A percentile compares a stretch with the other conserved stretches of the same genome.
Conservation (phyloP, 2,329 filamentous ascomycete genomes). For the Paramyrothecium sp. region DNA sequence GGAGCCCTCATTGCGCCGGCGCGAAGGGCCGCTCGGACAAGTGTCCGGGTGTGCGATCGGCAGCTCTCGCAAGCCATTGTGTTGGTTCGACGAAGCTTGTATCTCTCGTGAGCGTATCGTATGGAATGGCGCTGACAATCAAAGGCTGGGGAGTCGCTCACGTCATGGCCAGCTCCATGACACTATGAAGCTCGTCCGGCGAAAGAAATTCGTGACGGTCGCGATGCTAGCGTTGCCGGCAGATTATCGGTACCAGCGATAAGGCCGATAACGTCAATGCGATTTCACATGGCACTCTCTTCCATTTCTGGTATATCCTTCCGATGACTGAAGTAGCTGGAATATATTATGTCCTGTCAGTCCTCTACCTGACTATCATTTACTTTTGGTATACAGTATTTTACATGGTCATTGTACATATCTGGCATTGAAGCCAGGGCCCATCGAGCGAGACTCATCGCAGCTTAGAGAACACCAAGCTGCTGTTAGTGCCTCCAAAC, state of each 20-base stretch:
- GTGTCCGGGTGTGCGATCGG: slow-evolving; percentile 39
- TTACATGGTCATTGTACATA: neutral
- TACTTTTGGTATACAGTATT: no score
- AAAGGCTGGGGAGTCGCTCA: slow-evolving; percentile 17
- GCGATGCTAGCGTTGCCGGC: slow-evolving; percentile 21
- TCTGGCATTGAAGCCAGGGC: no score
- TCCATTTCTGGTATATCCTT: no score
- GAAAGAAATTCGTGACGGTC: slow-evolving; percentile 14
- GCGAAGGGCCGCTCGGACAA: slow-evolving; percentile 33
- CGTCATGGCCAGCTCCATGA: slow-evolving; percentile 27
- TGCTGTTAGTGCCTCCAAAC: slow-evolving; percentile 95
- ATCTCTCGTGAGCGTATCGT: neutral
- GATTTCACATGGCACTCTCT: neutral
- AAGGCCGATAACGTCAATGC: neutral
- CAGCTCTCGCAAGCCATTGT: slow-evolving; percentile 51
- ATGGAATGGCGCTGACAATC: slow-evolving; percentile 5
- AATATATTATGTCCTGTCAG: no score
- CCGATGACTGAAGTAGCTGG: no score
- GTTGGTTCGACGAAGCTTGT: slow-evolving; percentile 8
- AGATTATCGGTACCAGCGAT: slow-evolving; percentile 17
- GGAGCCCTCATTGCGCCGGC: slow-evolving; percentile 17
- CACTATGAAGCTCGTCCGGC: slow-evolving; percentile 19
- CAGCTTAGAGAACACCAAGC: slow-evolving; percentile 66
- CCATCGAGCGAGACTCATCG: neutral
- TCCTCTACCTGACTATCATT: no score